A percentile compares a stretch with the other conserved stretches of the same genome.
Conservation (phyloP, 1,284 basidiomycete species). For the Heliocybe sulcata region DNA sequence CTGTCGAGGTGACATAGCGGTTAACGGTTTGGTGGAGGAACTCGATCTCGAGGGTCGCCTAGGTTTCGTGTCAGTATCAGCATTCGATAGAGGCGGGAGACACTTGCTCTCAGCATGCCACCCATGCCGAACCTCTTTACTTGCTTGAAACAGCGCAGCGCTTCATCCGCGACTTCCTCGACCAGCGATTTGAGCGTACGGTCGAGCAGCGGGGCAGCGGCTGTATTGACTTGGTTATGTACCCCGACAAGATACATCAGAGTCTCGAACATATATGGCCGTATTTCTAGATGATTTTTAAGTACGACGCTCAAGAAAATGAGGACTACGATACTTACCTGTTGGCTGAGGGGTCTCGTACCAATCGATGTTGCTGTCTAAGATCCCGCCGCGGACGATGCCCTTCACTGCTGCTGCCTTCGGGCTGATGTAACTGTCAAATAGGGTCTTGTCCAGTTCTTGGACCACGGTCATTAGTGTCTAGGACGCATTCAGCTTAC, state of each 20-base stretch:
- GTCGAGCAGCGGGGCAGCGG: slow-evolving; percentile 74
- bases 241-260: slow-evolving; percentile 87
- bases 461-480: slow-evolving; percentile 74
- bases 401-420: slow-evolving; percentile 62
- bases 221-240: slow-evolving; percentile 84
- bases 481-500: slow-evolving; percentile 23
- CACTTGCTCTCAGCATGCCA: slow-evolving; percentile 89
- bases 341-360: slow-evolving; percentile 82
- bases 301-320: not conserved
- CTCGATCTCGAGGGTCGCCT: slow-evolving; percentile 98
- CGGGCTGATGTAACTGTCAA: slow-evolving; percentile 81
- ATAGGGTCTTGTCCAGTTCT: slow-evolving; percentile 83
- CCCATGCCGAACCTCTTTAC: slow-evolving; percentile 93
- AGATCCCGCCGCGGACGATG: slow-evolving; percentile 75
- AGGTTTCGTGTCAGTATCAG: slow-evolving; percentile 6
- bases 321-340: slow-evolving; percentile 39
- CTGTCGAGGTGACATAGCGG: slow-evolving; percentile 76
- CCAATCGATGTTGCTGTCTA: slow-evolving; percentile 85
- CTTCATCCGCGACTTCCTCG: slow-evolving; percentile 77
- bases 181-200: slow-evolving; percentile 81
- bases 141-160: slow-evolving; percentile 79
- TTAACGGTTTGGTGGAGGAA: slow-evolving; percentile 96
- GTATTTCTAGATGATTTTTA: slow-evolving; percentile 59
- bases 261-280: slow-evolving; percentile 89
- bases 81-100: slow-evolving; percentile 2